phyloP scores from a whole-genome alignment of 1,139 yeast genomes.

The Chernovozyma aurita region DNA sequence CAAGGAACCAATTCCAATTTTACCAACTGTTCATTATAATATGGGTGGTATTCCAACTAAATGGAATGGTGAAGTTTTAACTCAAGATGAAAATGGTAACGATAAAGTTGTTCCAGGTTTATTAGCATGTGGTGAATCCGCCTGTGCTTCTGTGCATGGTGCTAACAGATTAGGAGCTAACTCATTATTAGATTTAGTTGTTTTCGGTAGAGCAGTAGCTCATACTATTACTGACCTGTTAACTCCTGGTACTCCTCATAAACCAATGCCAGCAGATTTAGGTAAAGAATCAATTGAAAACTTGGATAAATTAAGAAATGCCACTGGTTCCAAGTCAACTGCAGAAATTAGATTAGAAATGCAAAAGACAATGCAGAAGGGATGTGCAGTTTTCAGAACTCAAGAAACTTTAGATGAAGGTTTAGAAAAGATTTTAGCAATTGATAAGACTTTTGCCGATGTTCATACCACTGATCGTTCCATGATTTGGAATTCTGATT shows the following conservation, averaged over 20 bases:
- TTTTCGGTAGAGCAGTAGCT: slow-evolving; percentile 97
- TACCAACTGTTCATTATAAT: slow-evolving; percentile 98
- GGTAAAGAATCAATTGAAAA: slow-evolving; percentile 89
- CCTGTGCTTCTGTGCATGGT: slow-evolving; percentile 98
- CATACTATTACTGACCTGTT: slow-evolving; percentile 83
- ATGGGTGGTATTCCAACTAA: slow-evolving; percentile 99
- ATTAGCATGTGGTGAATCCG: slow-evolving; percentile 98
- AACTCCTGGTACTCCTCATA: slow-evolving; percentile 86
- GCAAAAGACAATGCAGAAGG: slow-evolving; percentile 97
- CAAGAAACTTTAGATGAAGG: slow-evolving; percentile 92
- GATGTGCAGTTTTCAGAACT: slow-evolving; percentile 94
- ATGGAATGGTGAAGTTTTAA: slow-evolving; percentile 93
- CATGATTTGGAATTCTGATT: slow-evolving; percentile 97
- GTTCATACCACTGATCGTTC: slow-evolving; percentile 92
- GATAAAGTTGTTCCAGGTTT: slow-evolving; percentile 92
- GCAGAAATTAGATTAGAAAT: slow-evolving; percentile 86
- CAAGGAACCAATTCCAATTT: slow-evolving; percentile 97
- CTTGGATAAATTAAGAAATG: slow-evolving; percentile 84
- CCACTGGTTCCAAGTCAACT: slow-evolving; percentile 75
- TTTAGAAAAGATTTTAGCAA: slow-evolving; percentile 70
- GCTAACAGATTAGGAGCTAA: slow-evolving; percentile 99
- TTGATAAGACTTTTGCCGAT: slow-evolving; percentile 64
- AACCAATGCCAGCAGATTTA: slow-evolving; percentile 70
- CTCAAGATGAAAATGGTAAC: slow-evolving; percentile 80
- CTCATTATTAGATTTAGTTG: slow-evolving; percentile 95